phyloP scores from a whole-genome alignment of 78 protist genomes.

The Planoprotostelium fungivorum region DNA sequence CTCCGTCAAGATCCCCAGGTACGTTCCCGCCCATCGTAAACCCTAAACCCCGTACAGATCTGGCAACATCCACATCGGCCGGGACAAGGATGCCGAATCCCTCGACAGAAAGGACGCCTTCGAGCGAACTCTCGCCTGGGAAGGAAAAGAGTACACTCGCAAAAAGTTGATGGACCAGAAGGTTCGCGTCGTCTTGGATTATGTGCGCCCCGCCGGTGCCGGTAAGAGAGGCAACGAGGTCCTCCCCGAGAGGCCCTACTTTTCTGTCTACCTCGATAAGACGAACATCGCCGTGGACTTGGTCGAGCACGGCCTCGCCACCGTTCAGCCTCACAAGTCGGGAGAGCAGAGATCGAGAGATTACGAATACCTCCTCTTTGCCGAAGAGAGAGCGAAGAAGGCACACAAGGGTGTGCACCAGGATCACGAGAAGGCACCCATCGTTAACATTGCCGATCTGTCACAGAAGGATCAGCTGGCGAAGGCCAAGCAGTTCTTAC shows the following conservation, averaged over 20 bases:
- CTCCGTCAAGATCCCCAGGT: constrained; percentile 24
- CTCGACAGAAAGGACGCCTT: not conserved
- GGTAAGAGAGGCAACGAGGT: not conserved
- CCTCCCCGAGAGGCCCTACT: constrained; percentile 63
- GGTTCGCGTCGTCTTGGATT: constrained; percentile 35
- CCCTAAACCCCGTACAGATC: constrained; percentile 7
- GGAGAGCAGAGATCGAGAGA: constrained; percentile 45
- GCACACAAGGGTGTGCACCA: constrained; percentile 21
- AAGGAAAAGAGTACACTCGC: constrained; percentile 62
- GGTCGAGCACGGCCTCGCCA: constrained; percentile 49
- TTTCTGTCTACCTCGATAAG: constrained; percentile 41
- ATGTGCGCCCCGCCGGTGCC: constrained; percentile 25
- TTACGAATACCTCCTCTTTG: constrained; percentile 44
- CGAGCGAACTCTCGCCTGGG: constrained; percentile 47
- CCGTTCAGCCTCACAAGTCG: constrained; percentile 30
- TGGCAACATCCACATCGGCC: not conserved
- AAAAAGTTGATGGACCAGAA: constrained; percentile 45
- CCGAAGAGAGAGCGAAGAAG: constrained; percentile 62
- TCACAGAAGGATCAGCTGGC: constrained; percentile 37
- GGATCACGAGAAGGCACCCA: constrained; percentile 25
- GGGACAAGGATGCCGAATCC: not conserved
- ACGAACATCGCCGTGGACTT: constrained; percentile 48
- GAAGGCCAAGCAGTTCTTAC: constrained; percentile 30
- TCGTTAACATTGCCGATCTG: constrained; percentile 24
- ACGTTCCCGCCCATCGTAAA: constrained; percentile 12